These are phyloP conservation scores for Forsythia viridissima DNA, from an alignment of 257 asterid species.

Conservation along the genomic window DNA sequence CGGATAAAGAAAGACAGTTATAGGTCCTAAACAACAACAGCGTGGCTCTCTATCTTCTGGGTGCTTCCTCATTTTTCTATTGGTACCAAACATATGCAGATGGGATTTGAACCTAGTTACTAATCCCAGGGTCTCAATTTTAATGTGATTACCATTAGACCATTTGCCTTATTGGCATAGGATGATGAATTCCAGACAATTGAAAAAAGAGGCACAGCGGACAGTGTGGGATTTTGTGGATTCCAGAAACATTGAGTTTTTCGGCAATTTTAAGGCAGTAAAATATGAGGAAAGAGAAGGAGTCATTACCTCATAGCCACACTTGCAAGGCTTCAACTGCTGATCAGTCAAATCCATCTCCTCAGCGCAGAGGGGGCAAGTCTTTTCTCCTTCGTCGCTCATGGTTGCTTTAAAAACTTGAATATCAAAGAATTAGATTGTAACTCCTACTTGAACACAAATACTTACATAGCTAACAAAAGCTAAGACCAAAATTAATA, in stretches of 20 bases:
- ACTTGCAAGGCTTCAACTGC: constrained; percentile 98
- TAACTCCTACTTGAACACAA: neutral
- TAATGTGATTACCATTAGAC: neutral
- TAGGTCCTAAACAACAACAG: neutral
- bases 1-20: neutral
- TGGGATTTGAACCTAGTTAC: neutral
- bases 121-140: neutral
- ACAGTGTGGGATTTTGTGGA: neutral
- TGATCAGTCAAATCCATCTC: constrained; percentile 99
- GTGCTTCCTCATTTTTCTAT: neutral
- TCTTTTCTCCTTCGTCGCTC: constrained; percentile 91
- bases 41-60: neutral
- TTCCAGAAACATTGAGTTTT: neutral
- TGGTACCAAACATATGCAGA: neutral
- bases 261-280: constrained; percentile 4
- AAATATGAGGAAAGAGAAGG: neutral
- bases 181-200: neutral
- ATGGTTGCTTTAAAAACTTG: constrained; percentile 46
- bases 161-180: neutral
- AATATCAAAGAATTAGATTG: constrained; percentile 12
- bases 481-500: neutral
- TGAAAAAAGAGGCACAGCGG: neutral
- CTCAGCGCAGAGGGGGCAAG: constrained; percentile 98
- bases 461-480: neutral
- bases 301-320: constrained; percentile 80